Evolutionary conservation across 495 filamentous ascomycete species (phyloP), one percentile per base, ranked within the genome.

Genomic region (Tetracladium setigerum): DNA sequence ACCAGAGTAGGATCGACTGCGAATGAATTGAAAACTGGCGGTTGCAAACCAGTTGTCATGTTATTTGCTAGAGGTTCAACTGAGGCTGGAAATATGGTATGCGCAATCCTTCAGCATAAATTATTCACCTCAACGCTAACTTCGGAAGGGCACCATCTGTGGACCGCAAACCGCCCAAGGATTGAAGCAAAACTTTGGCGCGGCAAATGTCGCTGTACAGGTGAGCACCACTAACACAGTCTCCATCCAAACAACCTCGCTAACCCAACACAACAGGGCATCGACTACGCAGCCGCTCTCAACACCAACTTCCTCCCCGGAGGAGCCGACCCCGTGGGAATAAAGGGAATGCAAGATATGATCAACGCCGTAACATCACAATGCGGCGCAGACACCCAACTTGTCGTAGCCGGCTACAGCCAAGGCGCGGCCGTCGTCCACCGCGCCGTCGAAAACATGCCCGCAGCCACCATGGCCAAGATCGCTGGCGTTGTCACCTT

Each of bases 361-460:
- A 43, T 63, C 14, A 46, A 39, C 18, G 55, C 59, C 12, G 58
- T 63, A 11, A 52, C 53, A n/a, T 41, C 39, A 27, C 50, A 52
- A n/a, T 63, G 61, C 41, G 22, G 22, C 3, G 49, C 56, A 5
- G 39, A 62, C 38, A 57, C 61, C 1, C 55, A 56, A 37, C 55
- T 63, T 12, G 47, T 63, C n/a, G 58, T 54, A n/a, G 61, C 59
- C 34, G 60, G 66, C 1, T 69, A 69, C 53, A 72, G 72, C 54
- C 77, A 80, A 59, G 78, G 78, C 34, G 74, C 76, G 4, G 76
- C 77, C 17, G 62, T 82, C 36, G 67, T 70, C 41, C 69, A 76
- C 46, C 66, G 62, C 38, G 67, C 75, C 1, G 64, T 78, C 44
- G 60, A 69, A 38, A 45, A 58, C 11, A 64, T 72, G 5, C 57